Base-by-base conservation (phyloP, 805 yeast genomes). In the Hanseniaspora hatyaiensis region DNA sequence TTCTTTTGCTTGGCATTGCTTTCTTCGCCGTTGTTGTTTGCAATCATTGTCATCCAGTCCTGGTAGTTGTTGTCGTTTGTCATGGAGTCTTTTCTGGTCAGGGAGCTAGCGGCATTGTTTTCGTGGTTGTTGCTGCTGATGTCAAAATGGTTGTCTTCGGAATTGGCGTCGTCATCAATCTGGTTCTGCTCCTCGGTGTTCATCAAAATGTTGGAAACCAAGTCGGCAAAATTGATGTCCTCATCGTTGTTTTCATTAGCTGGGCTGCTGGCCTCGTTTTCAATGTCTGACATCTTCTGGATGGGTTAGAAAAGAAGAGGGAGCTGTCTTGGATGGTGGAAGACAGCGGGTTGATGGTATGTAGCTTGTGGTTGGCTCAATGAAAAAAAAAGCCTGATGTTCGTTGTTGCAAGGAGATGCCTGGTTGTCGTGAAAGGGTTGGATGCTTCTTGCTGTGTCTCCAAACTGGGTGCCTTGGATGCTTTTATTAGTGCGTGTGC, bases 191-290 rank as follows among this genome's bases (percentile, higher is more conserved):
- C 46, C 15, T 33, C 40, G 13, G 45, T 51, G 15, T 28, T 44
- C 19, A 38, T 12, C n/a, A 33, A 9, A 31, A 55, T 58, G 44
- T 58, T 52, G 42, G 60, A 57, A 26, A 56, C 59, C 22, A 57
- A 58, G 18, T 57, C 55, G 8, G 59, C 59, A 40, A 58, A 57
- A 13, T 56, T 57, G 31, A 55, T 58, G 26, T 54, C 58, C n/a
- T 55, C 57, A 18, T 45, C 51, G 28, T 42, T 39, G 29, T 28
- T 38, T n/a, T 16, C 31, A 36, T 24, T n/a, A n/a, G n/a, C n/a
- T n/a, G n/a, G n/a, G n/a, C n/a, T n/a, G n/a, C n/a, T n/a, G n/a
- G n/a, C n/a, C n/a, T n/a, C n/a, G 40, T 19, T 32, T 20, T 13
- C 46, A 34, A 34, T 48, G 19, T 20, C 50, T 52, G 24, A 15